Conservation (phyloP, 225 moss, liverwort and hornwort genomes). For the Polytrichum formosum region DNA sequence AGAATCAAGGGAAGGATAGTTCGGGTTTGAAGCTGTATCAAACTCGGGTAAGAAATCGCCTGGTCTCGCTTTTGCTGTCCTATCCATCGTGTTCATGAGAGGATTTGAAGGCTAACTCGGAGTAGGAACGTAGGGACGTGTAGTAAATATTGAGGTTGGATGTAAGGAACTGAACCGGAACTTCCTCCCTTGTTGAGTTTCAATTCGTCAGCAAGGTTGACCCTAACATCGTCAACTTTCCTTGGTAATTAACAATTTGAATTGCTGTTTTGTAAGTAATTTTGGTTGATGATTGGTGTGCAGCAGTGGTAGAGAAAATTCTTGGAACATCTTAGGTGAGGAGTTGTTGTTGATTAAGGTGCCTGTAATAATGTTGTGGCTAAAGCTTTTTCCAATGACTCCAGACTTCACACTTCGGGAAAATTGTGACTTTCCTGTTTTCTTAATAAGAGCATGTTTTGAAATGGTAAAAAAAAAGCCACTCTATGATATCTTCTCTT, state of each 20-base stretch:
- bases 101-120: not conserved
- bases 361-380: too few relatives aligned
- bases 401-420: too few relatives aligned
- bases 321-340: too few relatives aligned
- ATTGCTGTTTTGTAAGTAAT: not conserved
- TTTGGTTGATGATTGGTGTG: too few relatives aligned
- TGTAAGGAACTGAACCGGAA: not conserved
- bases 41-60: slow-evolving; percentile 49
- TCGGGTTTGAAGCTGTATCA: slow-evolving; percentile 71
- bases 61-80: not conserved
- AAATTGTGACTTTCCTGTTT: too few relatives aligned
- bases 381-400: too few relatives aligned
- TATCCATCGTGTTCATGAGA: not conserved
- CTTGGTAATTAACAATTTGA: not conserved
- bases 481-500: too few relatives aligned
- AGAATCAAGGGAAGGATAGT: slow-evolving; percentile 29
- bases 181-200: not conserved
- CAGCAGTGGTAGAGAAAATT: too few relatives aligned
- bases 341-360: too few relatives aligned
- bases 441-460: too few relatives aligned
- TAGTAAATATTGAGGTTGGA: not conserved
- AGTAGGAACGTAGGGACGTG: not conserved
- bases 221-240: not conserved
- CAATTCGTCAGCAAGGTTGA: not conserved
- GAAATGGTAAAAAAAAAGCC: too few relatives aligned